These are phyloP conservation scores for Xylariaceae sp. DNA, from an alignment of 2,329 filamentous ascomycete genomes.

Conservation along the genomic window DNA sequence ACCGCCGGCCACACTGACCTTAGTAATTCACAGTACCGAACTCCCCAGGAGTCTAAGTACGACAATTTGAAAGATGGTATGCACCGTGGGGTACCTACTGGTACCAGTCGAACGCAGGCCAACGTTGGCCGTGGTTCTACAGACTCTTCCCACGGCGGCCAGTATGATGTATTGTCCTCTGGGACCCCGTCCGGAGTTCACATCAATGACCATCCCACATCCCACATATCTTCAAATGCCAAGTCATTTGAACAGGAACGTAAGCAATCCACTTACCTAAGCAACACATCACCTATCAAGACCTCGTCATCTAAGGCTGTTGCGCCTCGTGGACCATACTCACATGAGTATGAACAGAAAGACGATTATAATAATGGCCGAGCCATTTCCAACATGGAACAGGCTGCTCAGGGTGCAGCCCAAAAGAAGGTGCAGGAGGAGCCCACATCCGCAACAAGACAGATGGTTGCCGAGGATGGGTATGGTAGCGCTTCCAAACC, in stretches of 20 bases:
- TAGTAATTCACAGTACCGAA: no score
- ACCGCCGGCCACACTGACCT: neutral
- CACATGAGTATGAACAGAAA: neutral
- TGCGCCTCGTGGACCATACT: no score
- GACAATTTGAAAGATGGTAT: no score
- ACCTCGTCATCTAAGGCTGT: no score
- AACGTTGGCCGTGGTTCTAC: neutral
- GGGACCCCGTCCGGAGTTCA: slow-evolving; percentile 25
- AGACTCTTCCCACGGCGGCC: slow-evolving; percentile 9
- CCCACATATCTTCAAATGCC: neutral
- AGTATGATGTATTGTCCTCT: slow-evolving; percentile 21
- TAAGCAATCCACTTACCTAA: no score
- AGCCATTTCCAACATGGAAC: neutral
- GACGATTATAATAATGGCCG: neutral
- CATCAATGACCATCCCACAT: slow-evolving; percentile 2
- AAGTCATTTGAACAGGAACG: neutral
- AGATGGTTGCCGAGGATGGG: neutral
- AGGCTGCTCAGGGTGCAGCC: neutral
- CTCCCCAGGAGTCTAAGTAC: no score
- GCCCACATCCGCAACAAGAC: neutral
- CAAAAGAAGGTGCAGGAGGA: neutral
- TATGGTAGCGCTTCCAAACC: neutral
- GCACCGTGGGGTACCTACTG: neutral
- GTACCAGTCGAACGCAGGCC: neutral
- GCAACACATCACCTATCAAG: no score